A percentile compares a stretch with the other conserved stretches of the same genome.
Conservation (phyloP, 148 eudicot genomes). For the Rhododendron kiyosumense region DNA sequence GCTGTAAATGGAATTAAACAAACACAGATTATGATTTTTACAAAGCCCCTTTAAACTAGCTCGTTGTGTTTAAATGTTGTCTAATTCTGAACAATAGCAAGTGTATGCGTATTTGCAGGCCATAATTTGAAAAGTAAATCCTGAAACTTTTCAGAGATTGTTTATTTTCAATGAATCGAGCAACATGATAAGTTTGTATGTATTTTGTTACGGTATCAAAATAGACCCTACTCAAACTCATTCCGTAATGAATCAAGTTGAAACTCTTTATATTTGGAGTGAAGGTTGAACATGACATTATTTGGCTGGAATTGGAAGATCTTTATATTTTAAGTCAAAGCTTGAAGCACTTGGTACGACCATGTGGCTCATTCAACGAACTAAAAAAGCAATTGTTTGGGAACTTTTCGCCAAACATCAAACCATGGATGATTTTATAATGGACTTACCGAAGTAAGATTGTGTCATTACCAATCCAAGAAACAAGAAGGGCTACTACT, state of each 20-base stretch:
- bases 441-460: not conserved
- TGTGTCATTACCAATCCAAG: not conserved
- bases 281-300: not conserved
- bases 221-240: not conserved
- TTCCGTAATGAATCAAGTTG: not conserved
- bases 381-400: not conserved
- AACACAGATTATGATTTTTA: not conserved
- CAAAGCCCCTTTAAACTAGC: not conserved
- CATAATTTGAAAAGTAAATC: no score
- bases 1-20: not conserved
- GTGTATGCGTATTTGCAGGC: not conserved
- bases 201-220: not conserved
- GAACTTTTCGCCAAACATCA: not conserved
- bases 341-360: not conserved
- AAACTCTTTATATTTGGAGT: not conserved
- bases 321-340: not conserved
- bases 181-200: not conserved
- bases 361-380: not conserved
- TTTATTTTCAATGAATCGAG: no score
- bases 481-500: not conserved
- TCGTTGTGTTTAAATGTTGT: not conserved
- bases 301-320: not conserved
- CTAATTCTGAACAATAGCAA: not conserved
- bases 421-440: not conserved
- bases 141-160: no score